Percentiles rank a stretch among this genome's conserved stretches.
Conservation (phyloP, 139 green algal species). For the Volvox africanus region DNA sequence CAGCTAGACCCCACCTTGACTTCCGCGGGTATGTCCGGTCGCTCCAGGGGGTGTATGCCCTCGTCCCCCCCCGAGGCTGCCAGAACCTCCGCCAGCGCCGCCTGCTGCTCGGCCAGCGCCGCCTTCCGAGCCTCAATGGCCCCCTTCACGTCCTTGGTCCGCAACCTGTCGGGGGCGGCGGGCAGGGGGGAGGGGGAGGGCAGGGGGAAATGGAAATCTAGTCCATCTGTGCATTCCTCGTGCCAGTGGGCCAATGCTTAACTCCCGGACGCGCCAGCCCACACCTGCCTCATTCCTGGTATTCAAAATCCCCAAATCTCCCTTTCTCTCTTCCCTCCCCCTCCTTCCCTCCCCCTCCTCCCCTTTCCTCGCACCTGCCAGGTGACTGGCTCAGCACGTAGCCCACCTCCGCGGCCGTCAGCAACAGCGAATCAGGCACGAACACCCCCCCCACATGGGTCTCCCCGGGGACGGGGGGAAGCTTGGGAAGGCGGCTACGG, state of each 20-base stretch:
- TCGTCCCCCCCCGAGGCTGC: constrained; percentile 19
- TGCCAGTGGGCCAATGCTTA: no score
- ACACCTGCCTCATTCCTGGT: background rate
- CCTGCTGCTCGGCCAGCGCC: constrained; percentile 47
- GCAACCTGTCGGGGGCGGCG: constrained; percentile 45
- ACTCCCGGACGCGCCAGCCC: background rate
- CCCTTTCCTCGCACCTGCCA: background rate
- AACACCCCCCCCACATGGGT: constrained; percentile 41
- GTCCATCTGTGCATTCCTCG: no score
- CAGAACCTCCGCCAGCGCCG: constrained; percentile 45
- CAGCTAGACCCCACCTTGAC: constrained; percentile 60
- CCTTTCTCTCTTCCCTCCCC: background rate
- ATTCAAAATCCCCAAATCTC: background rate
- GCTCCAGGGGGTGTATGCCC: constrained; percentile 66
- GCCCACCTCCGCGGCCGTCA: constrained; percentile 58
- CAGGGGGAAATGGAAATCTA: background rate
- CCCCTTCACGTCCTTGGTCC: constrained; percentile 69
- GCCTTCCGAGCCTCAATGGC: constrained; percentile 54
- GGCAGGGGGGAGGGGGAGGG: background rate
- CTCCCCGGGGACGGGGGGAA: background rate
- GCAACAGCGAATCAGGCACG: constrained; percentile 42
- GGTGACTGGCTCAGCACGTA: constrained; percentile 74
- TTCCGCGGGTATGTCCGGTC: constrained; percentile 59
- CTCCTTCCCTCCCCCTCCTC: background rate
- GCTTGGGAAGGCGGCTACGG: background rate